phyloP scores from a whole-genome alignment of 306 rosid genomes.

The Heteromeles arbutifolia region DNA sequence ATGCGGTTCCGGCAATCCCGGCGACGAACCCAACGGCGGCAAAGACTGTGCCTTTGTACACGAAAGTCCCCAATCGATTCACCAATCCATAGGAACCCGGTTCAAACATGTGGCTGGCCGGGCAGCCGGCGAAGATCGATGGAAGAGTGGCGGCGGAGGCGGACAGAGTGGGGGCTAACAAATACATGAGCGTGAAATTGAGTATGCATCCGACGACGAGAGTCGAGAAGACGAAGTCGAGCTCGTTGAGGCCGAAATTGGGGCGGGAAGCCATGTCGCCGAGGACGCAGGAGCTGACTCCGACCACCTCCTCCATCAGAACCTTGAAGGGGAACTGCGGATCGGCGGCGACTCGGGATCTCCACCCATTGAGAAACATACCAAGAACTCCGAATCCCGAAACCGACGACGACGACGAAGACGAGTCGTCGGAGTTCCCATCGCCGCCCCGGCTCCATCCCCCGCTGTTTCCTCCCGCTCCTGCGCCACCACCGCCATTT shows the following conservation, averaged over 20 bases:
- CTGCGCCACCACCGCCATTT: slow-evolving; percentile 21
- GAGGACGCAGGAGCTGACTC: slow-evolving; percentile 73
- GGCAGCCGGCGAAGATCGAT: slow-evolving; percentile 58
- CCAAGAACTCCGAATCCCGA: slow-evolving; percentile 49
- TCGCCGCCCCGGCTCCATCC: slow-evolving; percentile 34
- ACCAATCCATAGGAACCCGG: slow-evolving; percentile 53
- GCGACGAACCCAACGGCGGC: slow-evolving; percentile 82
- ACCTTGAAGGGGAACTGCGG: slow-evolving; percentile 98
- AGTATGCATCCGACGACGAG: slow-evolving; percentile 89
- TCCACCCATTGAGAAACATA: slow-evolving; percentile 71
- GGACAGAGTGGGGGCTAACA: slow-evolving; percentile 64
- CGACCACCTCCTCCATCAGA: slow-evolving; percentile 86
- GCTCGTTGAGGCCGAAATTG: slow-evolving; percentile 91
- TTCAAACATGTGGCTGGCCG: slow-evolving; percentile 91
- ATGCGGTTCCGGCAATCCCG: slow-evolving; percentile 61
- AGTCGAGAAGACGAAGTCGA: slow-evolving; percentile 92
- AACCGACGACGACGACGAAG: slow-evolving; percentile 28
- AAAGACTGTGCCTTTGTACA: slow-evolving; percentile 69
- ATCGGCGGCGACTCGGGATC: slow-evolving; percentile 94
- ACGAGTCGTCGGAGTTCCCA: slow-evolving; percentile 9
- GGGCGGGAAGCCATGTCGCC: slow-evolving; percentile 99
- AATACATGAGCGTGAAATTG: slow-evolving; percentile 89
- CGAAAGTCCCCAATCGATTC: slow-evolving; percentile 61
- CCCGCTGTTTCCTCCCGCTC: slow-evolving; percentile 18
- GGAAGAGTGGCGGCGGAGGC: slow-evolving; percentile 52